A percentile compares a stretch with the other conserved stretches of the same genome.
These are phyloP conservation scores for Starmerella floricola DNA, from an alignment of 805 yeast species.

Conservation along the genomic window DNA sequence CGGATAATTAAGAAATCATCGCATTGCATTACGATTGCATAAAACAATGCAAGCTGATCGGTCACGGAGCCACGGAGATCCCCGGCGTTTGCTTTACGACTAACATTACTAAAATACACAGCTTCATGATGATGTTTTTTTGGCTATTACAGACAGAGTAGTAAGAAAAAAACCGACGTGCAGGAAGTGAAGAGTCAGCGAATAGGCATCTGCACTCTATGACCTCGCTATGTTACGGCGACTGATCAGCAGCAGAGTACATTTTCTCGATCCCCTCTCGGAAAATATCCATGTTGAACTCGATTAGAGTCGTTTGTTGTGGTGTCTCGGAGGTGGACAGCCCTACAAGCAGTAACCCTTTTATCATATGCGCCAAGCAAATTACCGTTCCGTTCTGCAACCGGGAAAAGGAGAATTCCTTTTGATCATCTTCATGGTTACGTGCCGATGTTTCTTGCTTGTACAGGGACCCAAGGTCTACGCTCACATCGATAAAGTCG, in stretches of 20 bases:
- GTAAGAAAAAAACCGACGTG: no score
- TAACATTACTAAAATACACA: no score
- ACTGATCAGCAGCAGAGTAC: slow-evolving; percentile 7
- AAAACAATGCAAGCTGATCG: no score
- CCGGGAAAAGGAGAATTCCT: slow-evolving; percentile 32
- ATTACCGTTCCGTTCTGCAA: slow-evolving; percentile 75
- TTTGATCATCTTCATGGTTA: slow-evolving; percentile 5
- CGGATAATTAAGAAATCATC: no score
- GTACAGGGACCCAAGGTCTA: slow-evolving; percentile 54
- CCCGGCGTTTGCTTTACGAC: no score
- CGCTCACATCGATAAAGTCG: slow-evolving; percentile 88
- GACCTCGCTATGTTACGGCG: neutral
- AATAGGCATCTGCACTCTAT: no score
- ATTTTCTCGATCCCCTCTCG: slow-evolving; percentile 44
- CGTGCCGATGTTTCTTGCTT: slow-evolving; percentile 5
- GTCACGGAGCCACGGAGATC: no score
- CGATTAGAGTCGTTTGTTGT: slow-evolving; percentile 53
- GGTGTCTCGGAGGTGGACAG: slow-evolving; percentile 57
- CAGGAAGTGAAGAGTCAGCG: no score
- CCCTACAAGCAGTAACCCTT: slow-evolving; percentile 85
- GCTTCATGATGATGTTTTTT: no score
- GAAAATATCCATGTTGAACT: slow-evolving; percentile 76
- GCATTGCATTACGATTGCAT: no score
- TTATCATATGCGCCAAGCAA: slow-evolving; percentile 79
- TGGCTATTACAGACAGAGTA: no score